Evolutionary conservation across 352 stramenopile species (phyloP).

Genomic region (Phytophthora pini): DNA sequence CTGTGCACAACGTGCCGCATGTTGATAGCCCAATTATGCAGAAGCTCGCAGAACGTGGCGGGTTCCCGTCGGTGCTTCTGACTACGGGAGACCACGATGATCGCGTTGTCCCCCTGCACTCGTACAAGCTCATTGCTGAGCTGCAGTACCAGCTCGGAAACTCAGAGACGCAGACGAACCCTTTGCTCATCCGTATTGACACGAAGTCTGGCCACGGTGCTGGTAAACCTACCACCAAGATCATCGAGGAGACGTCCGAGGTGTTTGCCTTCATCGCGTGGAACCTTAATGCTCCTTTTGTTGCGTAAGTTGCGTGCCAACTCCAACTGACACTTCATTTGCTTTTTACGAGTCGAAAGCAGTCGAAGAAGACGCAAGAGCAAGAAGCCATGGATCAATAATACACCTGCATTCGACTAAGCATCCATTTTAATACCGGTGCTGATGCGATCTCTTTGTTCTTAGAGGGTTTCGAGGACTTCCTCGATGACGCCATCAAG

Average conservation of each 20-base stretch:
- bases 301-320: slow-evolving; percentile 28
- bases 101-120: slow-evolving; percentile 90
- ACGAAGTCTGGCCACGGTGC: slow-evolving; percentile 90
- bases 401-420: not conserved
- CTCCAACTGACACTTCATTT: not conserved
- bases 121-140: slow-evolving; percentile 91
- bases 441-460: not conserved
- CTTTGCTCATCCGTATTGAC: slow-evolving; percentile 90
- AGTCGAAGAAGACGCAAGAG: not conserved
- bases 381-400: not conserved
- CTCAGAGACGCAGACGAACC: slow-evolving; percentile 73
- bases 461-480: slow-evolving; percentile 24
- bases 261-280: slow-evolving; percentile 89
- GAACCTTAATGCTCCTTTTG: slow-evolving; percentile 61
- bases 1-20: slow-evolving; percentile 88
- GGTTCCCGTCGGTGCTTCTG: slow-evolving; percentile 84
- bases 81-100: slow-evolving; percentile 93
- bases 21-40: slow-evolving; percentile 58
- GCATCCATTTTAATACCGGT: not conserved
- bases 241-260: slow-evolving; percentile 87
- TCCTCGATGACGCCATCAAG: slow-evolving; percentile 31
- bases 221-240: slow-evolving; percentile 90
- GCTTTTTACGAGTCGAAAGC: too few relatives aligned
- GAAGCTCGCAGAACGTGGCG: slow-evolving; percentile 53
- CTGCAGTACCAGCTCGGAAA: slow-evolving; percentile 81